Evolutionary conservation across 2,329 filamentous ascomycete species (phyloP).

Genomic region (Cladosporium sphaerospermum): DNA sequence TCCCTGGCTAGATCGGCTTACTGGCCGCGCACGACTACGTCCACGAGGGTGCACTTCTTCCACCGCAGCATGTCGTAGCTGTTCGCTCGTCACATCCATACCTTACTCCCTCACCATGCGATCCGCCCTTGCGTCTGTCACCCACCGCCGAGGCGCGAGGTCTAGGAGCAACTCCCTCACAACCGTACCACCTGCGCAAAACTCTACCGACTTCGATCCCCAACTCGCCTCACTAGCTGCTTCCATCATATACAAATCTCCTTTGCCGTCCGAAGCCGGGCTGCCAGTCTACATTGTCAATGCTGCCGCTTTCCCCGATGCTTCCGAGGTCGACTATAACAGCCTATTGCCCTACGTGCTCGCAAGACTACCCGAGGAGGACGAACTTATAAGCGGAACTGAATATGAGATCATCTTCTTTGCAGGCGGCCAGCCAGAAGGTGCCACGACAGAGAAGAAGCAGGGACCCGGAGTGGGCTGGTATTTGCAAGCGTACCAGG

Average conservation of each 20-base stretch:
- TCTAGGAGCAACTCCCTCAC: slow-evolving; percentile 38
- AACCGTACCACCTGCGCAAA: slow-evolving; percentile 40
- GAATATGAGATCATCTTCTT: slow-evolving; percentile 55
- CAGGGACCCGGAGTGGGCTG: slow-evolving; percentile 48
- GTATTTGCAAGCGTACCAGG: slow-evolving; percentile 53
- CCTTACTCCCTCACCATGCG: slow-evolving; percentile 17
- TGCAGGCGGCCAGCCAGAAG: slow-evolving; percentile 46
- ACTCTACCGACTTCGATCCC: slow-evolving; percentile 42
- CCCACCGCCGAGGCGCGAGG: slow-evolving; percentile 19
- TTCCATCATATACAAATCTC: slow-evolving; percentile 50
- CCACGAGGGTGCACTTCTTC: not conserved
- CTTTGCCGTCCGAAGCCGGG: slow-evolving; percentile 43
- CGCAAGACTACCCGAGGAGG: slow-evolving; percentile 48
- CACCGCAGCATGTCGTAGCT: slow-evolving; percentile 8
- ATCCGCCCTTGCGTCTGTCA: slow-evolving; percentile 25
- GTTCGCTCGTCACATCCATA: not conserved
- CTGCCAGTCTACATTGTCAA: slow-evolving; percentile 51
- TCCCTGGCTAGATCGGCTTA: too few relatives aligned
- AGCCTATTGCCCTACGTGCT: slow-evolving; percentile 50
- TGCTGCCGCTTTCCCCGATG: slow-evolving; percentile 51
- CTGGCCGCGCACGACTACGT: too few relatives aligned
- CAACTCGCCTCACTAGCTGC: slow-evolving; percentile 44
- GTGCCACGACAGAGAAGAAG: slow-evolving; percentile 40
- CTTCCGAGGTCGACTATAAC: slow-evolving; percentile 49
- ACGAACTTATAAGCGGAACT: slow-evolving; percentile 47